Conservation (phyloP, 129 eudicot species). For the Dittrichia graveolens region DNA sequence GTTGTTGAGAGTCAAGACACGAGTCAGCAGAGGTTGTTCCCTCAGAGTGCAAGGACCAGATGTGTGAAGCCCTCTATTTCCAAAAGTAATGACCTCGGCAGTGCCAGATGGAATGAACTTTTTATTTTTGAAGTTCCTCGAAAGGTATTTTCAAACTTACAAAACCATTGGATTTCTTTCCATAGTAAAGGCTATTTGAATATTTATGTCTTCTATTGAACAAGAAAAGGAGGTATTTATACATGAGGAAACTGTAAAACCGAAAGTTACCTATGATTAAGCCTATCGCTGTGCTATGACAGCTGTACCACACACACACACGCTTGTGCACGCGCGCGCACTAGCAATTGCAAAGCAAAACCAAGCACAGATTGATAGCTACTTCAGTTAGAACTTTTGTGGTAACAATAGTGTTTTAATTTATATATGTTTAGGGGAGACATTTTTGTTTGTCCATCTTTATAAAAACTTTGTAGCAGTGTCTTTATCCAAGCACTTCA, state of each 20-base stretch:
- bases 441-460: background rate
- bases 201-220: too few species aligned
- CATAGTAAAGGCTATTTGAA: constrained; percentile 10
- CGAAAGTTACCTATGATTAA: too few species aligned
- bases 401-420: background rate
- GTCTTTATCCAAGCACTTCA: background rate
- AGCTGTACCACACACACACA: background rate
- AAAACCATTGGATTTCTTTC: constrained; percentile 13
- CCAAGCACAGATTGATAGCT: background rate
- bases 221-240: too few species aligned
- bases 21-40: constrained; percentile 87
- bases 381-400: background rate
- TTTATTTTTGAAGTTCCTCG: constrained; percentile 97
- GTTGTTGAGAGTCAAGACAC: constrained; percentile 81
- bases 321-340: background rate
- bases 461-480: background rate
- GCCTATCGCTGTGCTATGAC: too few species aligned
- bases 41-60: constrained; percentile 98
- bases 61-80: constrained; percentile 66
- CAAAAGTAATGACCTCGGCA: constrained; percentile 51
- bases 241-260: too few species aligned
- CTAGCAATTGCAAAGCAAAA: background rate
- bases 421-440: background rate
- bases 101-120: constrained; percentile 92
- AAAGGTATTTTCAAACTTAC: constrained; percentile 51